Percentiles rank a stretch among this genome's conserved stretches.
Evolutionary conservation across 371 early-diverging fungal genomes (phyloP).

Genomic region (Quaeritorhiza haematococci): DNA sequence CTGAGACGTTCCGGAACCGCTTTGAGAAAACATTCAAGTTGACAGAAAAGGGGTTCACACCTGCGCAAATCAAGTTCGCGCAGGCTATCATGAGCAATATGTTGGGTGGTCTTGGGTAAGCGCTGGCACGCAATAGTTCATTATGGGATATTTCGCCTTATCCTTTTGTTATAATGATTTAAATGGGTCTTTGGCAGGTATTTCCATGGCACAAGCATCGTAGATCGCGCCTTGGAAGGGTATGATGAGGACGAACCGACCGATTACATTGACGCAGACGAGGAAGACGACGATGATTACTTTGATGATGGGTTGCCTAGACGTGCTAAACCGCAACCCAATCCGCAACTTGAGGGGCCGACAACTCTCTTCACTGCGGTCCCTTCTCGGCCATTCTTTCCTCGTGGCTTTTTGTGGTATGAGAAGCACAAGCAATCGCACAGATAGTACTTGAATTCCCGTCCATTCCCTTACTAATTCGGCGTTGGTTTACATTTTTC

Average conservation of each 20-base stretch:
- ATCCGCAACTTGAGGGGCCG: constrained; percentile 59
- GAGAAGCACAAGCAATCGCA: not conserved
- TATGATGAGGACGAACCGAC: constrained; percentile 20
- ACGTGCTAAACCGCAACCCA: constrained; percentile 20
- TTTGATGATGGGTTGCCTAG: constrained; percentile 9
- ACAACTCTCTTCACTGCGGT: constrained; percentile 74
- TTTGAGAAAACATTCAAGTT: constrained; percentile 76
- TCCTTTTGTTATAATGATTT: not conserved
- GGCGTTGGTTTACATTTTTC: not conserved
- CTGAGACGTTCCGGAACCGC: constrained; percentile 53
- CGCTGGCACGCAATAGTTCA: not conserved
- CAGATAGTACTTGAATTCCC: not conserved
- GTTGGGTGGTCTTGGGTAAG: constrained; percentile 85
- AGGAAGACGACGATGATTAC: constrained; percentile 50
- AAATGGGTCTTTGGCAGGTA: constrained; percentile 20
- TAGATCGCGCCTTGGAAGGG: constrained; percentile 40
- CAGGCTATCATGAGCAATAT: constrained; percentile 74
- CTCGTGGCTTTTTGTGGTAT: constrained; percentile 90
- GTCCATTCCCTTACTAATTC: not conserved
- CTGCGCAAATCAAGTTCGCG: constrained; percentile 63
- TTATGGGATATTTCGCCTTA: not conserved
- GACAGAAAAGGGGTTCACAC: constrained; percentile 55
- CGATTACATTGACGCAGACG: constrained; percentile 19
- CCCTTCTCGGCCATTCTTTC: constrained; percentile 91
- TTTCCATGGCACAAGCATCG: constrained; percentile 54